Conservation (phyloP, 176 grass and related monocot species). For the Puccinellia tenuiflora region DNA sequence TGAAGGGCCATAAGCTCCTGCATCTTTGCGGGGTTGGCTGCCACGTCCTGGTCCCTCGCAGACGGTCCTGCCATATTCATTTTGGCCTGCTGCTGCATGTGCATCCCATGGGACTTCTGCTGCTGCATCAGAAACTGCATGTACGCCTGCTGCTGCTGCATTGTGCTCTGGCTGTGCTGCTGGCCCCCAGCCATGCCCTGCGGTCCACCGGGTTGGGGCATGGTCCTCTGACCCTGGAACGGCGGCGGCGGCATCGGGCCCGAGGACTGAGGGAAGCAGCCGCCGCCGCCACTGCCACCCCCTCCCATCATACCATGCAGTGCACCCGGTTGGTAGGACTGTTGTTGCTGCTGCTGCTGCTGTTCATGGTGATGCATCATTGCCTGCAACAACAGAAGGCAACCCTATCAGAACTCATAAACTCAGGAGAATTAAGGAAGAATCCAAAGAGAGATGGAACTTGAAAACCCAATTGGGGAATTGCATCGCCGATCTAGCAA, state of each 20-base stretch:
- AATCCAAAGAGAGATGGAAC: background rate
- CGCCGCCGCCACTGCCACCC: background rate
- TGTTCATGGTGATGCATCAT: slow-evolving; percentile 62
- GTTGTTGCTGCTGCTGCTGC: slow-evolving; percentile 56
- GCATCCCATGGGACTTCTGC: slow-evolving; percentile 69
- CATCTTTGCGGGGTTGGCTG: slow-evolving; percentile 55
- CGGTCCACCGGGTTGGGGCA: slow-evolving; percentile 16
- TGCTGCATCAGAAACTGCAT: slow-evolving; percentile 68
- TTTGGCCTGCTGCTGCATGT: slow-evolving; percentile 55
- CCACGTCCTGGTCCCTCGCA: slow-evolving; percentile 51
- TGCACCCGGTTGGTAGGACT: slow-evolving; percentile 30
- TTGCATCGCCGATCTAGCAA: background rate
- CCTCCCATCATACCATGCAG: slow-evolving; percentile 50
- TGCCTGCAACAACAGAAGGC: slow-evolving; percentile 20
- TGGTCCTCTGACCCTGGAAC: slow-evolving; percentile 47
- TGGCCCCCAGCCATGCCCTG: slow-evolving; percentile 37
- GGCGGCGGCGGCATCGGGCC: slow-evolving; percentile 15
- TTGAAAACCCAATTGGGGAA: background rate
- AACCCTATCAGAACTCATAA: background rate
- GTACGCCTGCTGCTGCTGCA: slow-evolving; percentile 78
- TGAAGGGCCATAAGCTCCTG: slow-evolving; percentile 81
- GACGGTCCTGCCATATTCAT: slow-evolving; percentile 44
- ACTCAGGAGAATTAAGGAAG: background rate
- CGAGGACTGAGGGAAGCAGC: slow-evolving; percentile 37
- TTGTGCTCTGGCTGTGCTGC: slow-evolving; percentile 40